Percentiles rank a stretch among this genome's conserved stretches.
Evolutionary conservation across 2,329 filamentous ascomycete genomes (phyloP).

Genomic region (Fusarium illudens): DNA sequence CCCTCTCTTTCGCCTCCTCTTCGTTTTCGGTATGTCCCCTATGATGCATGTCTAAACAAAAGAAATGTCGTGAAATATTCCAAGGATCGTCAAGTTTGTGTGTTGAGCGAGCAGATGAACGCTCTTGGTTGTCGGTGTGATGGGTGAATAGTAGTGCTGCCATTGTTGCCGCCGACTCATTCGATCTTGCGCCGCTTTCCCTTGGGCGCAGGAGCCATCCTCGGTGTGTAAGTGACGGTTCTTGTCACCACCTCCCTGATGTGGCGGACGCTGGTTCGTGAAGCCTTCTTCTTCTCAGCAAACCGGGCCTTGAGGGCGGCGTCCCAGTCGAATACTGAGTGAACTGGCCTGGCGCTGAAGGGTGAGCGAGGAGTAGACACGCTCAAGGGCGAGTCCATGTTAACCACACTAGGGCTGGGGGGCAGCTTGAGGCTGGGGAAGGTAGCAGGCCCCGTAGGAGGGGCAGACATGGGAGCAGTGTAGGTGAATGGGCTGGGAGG

Average conservation of each 20-base stretch:
- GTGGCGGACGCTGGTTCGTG: constrained; percentile 70
- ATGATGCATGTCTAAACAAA: constrained; percentile 41
- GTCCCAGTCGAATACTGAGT: constrained; percentile 83
- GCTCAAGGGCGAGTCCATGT: constrained; percentile 74
- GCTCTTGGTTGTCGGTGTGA: constrained; percentile 12
- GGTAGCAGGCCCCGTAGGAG: constrained; percentile 67
- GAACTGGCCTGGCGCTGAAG: constrained; percentile 71
- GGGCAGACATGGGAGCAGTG: constrained; percentile 64
- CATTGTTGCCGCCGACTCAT: constrained; percentile 34
- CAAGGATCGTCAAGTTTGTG: constrained; percentile 32
- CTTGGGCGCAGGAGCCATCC: constrained; percentile 88
- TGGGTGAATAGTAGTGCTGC: background rate
- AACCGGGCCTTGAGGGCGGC: constrained; percentile 73
- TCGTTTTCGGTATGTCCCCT: constrained; percentile 32
- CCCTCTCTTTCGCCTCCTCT: constrained; percentile 24
- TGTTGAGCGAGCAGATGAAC: constrained; percentile 12
- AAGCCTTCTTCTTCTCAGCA: constrained; percentile 66
- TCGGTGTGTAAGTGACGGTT: constrained; percentile 88
- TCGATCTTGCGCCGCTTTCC: constrained; percentile 86
- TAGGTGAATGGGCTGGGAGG: constrained; percentile 62
- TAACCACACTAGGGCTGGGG: constrained; percentile 74
- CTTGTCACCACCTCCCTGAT: constrained; percentile 93
- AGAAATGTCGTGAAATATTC: constrained; percentile 37
- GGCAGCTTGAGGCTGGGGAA: constrained; percentile 78
- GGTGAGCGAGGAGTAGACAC: constrained; percentile 71